These are phyloP conservation scores for Geotrichum macrosporum DNA, from an alignment of 1,139 yeast species.

Conservation along the genomic window DNA sequence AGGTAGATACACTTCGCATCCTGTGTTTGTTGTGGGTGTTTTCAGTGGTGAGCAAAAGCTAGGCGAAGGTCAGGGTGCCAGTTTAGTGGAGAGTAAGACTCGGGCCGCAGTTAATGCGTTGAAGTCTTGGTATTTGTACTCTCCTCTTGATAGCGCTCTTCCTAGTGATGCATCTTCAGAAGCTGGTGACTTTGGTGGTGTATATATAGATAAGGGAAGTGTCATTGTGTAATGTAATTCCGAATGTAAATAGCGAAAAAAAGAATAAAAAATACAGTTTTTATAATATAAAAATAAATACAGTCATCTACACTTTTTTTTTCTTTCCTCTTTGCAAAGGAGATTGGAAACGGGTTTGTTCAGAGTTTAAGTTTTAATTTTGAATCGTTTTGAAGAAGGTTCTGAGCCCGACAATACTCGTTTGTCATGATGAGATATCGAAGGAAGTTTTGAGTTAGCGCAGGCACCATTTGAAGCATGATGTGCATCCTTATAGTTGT, in stretches of 20 bases:
- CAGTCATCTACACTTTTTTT: neutral
- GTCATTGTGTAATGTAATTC: conserved; percentile 38
- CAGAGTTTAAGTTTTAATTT: neutral
- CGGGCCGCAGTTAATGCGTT: conserved; percentile 89
- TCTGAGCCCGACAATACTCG: neutral
- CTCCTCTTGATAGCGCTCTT: conserved; percentile 58
- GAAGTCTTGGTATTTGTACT: conserved; percentile 85
- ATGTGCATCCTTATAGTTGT: neutral
- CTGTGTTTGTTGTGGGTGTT: conserved; percentile 87
- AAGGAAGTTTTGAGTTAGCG: neutral
- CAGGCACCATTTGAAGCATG: neutral
- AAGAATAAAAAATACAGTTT: too few relatives aligned
- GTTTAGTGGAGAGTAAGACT: conserved; percentile 84
- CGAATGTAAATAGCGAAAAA: conserved; percentile 10
- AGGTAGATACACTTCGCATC: conserved; percentile 80
- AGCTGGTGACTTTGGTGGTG: conserved; percentile 34
- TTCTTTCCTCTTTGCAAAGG: conserved; percentile 1
- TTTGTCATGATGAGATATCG: neutral
- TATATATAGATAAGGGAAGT: conserved; percentile 43
- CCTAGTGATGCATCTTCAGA: conserved; percentile 54
- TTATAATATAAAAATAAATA: neutral
- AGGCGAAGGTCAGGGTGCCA: conserved; percentile 95
- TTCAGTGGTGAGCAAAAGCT: conserved; percentile 77
- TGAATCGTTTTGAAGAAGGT: neutral
- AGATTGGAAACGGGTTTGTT: neutral